Base-by-base conservation (phyloP, 164 flowering plant species). In the Chimonanthus praecox region DNA sequence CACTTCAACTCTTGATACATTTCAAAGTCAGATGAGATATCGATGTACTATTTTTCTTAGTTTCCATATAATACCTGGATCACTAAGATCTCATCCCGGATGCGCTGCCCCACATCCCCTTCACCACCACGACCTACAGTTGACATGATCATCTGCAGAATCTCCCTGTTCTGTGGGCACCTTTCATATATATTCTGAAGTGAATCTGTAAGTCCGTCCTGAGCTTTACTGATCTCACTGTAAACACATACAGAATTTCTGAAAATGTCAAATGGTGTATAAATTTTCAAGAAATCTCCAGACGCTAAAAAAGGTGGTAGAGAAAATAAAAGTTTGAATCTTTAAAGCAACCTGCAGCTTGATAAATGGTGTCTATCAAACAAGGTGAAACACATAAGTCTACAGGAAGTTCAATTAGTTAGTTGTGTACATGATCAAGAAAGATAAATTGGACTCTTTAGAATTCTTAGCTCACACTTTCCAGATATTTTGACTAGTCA, bases 41-140 rank as follows among this genome's bases (percentile, higher is more conserved):
- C 33, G 33, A 33, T 33, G 33, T 33, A 77, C 20, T 16, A 21
- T 11, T 54, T 18, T n/a, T 16, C 49, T 11, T 54, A 20, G 33
- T 16, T 51, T 20, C 20, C 69, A 46, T 66, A 43, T 48, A 51
- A 20, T 62, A 93, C 99, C 97, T 93, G 98, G 77, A 95, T 87
- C 78, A 95, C 98, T 80, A 95, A 77, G 67, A 95, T 95, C 76
- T 95, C 99, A 86, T 95, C 99, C 48, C 99, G 88, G 74, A 95
- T 95, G 65, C 98, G 81, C 83, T 95, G 99, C 45, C 99, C 99
- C 45, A 93, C 98, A 84, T 95, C 98, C 68, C 99, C 99, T 86
- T 95, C 97, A 77, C 98, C 99, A 75, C 99, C 99, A 76, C 99
- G 97, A 63, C 99, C 99, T 69, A 93, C 94, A 82, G 94, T 90